phyloP scores from a whole-genome alignment of 2,329 filamentous ascomycete species.

The Hypoxylon sp. region DNA sequence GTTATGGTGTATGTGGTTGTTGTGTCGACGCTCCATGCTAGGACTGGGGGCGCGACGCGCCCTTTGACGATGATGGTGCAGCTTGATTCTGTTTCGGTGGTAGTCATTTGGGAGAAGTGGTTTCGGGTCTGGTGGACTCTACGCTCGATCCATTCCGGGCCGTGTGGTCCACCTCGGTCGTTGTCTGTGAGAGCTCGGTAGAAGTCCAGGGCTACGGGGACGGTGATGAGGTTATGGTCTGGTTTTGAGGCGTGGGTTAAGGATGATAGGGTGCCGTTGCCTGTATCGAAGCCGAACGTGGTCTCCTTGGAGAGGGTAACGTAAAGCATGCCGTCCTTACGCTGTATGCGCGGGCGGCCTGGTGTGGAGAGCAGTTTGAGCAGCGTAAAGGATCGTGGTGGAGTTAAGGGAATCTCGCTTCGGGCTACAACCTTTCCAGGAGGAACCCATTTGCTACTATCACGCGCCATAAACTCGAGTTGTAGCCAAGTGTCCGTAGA shows the following conservation, averaged over 20 bases:
- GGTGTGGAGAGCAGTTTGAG: conserved; percentile 44
- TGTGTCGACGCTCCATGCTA: conserved; percentile 70
- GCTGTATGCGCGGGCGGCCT: conserved; percentile 42
- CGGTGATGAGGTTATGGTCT: conserved; percentile 58
- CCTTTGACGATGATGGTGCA: conserved; percentile 61
- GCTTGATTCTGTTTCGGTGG: conserved; percentile 50
- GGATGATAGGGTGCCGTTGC: conserved; percentile 58
- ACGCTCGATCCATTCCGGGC: conserved; percentile 67
- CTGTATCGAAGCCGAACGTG: conserved; percentile 61
- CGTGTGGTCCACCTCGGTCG: conserved; percentile 68
- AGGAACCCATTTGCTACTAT: conserved; percentile 64
- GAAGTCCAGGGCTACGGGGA: conserved; percentile 65
- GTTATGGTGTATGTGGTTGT: conserved; percentile 68
- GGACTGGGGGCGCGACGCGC: conserved; percentile 71
- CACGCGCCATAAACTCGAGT: conserved; percentile 60
- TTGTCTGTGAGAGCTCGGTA: conserved; percentile 77
- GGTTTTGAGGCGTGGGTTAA: conserved; percentile 55
- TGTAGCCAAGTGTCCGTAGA: conserved; percentile 61
- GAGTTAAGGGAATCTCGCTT: conserved; percentile 60
- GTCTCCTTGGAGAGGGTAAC: conserved; percentile 55
- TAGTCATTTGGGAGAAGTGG: conserved; percentile 56
- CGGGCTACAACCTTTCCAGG: conserved; percentile 66
- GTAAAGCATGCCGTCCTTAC: conserved; percentile 51
- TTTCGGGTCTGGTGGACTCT: conserved; percentile 62
- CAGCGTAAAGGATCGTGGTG: conserved; percentile 50